Conservation (phyloP, 148 eudicot genomes). For the Persicaria maculosa region DNA sequence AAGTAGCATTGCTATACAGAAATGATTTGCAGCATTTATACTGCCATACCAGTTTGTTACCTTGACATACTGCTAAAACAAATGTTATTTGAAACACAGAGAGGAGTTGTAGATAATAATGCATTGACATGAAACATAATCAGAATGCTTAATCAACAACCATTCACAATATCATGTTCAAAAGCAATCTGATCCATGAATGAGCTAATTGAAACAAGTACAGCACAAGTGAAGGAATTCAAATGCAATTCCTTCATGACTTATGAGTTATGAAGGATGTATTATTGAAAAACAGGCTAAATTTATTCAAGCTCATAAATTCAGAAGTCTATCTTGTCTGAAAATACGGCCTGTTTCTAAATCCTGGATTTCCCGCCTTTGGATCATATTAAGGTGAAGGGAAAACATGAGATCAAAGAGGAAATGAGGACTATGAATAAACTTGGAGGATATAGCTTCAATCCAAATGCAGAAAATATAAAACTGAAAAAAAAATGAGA, state of each 20-base stretch:
- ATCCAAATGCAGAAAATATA: neutral
- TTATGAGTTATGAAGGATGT: neutral
- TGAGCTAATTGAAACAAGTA: neutral
- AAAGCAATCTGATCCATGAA: neutral
- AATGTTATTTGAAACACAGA: neutral
- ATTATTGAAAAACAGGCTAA: neutral
- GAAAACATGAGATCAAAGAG: neutral
- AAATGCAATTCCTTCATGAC: neutral
- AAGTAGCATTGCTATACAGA: neutral
- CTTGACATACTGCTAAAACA: neutral
- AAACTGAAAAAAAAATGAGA: neutral
- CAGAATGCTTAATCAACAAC: neutral
- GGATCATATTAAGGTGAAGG: neutral
- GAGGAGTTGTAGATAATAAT: neutral
- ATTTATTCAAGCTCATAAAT: neutral
- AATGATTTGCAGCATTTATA: neutral
- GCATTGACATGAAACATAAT: neutral
- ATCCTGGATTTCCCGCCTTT: neutral
- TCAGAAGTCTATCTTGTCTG: neutral
- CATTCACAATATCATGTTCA: conserved; percentile 1
- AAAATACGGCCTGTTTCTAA: neutral
- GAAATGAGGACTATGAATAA: too few species aligned
- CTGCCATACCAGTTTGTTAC: too few species aligned
- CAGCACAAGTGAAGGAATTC: neutral
- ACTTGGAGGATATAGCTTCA: neutral